Percentiles rank a stretch among this genome's conserved stretches.
Evolutionary conservation across 352 stramenopile species (phyloP).

Genomic region (Globisporangium camurandrum): DNA sequence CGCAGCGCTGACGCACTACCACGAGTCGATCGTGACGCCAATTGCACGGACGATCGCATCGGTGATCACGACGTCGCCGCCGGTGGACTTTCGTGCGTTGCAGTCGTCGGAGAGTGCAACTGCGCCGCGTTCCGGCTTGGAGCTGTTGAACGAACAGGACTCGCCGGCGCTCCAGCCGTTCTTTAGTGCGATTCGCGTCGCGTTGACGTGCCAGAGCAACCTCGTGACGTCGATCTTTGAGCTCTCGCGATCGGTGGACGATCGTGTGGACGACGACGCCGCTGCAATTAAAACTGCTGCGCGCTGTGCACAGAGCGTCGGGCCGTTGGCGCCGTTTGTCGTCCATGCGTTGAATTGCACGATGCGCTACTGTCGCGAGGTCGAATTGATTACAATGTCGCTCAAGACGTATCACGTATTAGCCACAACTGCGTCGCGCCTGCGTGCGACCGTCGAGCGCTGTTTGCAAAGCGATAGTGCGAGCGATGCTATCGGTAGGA

Average conservation of each 20-base stretch:
- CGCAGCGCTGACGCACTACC: slow-evolving; percentile 55
- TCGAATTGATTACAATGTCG: slow-evolving; percentile 74
- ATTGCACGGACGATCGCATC: slow-evolving; percentile 64
- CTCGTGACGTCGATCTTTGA: slow-evolving; percentile 71
- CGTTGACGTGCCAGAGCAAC: slow-evolving; percentile 66
- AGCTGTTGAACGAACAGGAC: slow-evolving; percentile 80
- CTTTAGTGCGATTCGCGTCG: slow-evolving; percentile 72
- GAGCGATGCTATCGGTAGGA: background rate
- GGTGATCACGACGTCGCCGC: slow-evolving; percentile 74
- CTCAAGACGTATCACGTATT: slow-evolving; percentile 83
- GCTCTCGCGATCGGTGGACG: slow-evolving; percentile 40
- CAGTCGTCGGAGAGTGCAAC: slow-evolving; percentile 26
- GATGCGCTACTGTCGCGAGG: slow-evolving; percentile 74
- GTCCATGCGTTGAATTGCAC: slow-evolving; percentile 68
- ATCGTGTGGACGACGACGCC: slow-evolving; percentile 33
- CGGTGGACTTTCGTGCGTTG: slow-evolving; percentile 54
- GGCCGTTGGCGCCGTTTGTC: slow-evolving; percentile 53
- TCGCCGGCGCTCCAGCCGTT: slow-evolving; percentile 68
- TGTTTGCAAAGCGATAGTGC: background rate
- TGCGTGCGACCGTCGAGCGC: slow-evolving; percentile 45
- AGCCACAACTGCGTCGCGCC: slow-evolving; percentile 59
- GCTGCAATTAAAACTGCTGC: slow-evolving; percentile 18
- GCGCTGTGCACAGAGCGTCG: slow-evolving; percentile 53
- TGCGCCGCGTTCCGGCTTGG: slow-evolving; percentile 52
- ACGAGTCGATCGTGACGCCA: slow-evolving; percentile 39